Evolutionary conservation across 2,329 filamentous ascomycete genomes (phyloP).

Genomic region (Colletotrichum liriopes): DNA sequence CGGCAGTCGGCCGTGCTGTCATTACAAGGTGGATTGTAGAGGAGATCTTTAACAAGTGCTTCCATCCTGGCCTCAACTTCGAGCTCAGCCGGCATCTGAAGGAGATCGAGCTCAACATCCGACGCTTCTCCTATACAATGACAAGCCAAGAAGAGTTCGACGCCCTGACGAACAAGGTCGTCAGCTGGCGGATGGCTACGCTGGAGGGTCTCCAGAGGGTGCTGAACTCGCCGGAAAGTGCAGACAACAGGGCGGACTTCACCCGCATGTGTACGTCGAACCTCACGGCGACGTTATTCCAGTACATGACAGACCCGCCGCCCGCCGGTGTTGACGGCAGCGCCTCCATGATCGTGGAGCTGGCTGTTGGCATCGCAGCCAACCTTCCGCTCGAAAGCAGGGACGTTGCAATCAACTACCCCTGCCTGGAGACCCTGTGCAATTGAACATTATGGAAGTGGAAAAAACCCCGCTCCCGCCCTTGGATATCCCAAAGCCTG

Average conservation of each 20-base stretch:
- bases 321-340: slow-evolving; percentile 89
- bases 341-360: slow-evolving; percentile 92
- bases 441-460: slow-evolving; percentile 85
- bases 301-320: slow-evolving; percentile 82
- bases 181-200: slow-evolving; percentile 94
- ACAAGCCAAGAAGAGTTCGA: slow-evolving; percentile 90
- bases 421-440: slow-evolving; percentile 80
- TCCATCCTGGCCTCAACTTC: slow-evolving; percentile 89
- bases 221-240: slow-evolving; percentile 76
- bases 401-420: slow-evolving; percentile 93
- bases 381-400: slow-evolving; percentile 93
- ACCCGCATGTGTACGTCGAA: slow-evolving; percentile 79
- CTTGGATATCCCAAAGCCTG: slow-evolving; percentile 60
- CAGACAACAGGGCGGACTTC: slow-evolving; percentile 77
- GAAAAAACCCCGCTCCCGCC: slow-evolving; percentile 81
- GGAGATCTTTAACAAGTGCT: slow-evolving; percentile 91
- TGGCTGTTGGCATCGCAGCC: slow-evolving; percentile 87
- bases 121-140: slow-evolving; percentile 80
- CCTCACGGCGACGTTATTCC: slow-evolving; percentile 78
- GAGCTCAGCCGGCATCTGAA: slow-evolving; percentile 85
- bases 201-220: slow-evolving; percentile 87
- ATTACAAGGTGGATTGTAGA: slow-evolving; percentile 93
- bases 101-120: slow-evolving; percentile 88
- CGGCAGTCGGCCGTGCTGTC: slow-evolving; percentile 89
- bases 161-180: slow-evolving; percentile 87